Conservation (phyloP, 129 eudicot genomes). For the Pittosporum tobira region DNA sequence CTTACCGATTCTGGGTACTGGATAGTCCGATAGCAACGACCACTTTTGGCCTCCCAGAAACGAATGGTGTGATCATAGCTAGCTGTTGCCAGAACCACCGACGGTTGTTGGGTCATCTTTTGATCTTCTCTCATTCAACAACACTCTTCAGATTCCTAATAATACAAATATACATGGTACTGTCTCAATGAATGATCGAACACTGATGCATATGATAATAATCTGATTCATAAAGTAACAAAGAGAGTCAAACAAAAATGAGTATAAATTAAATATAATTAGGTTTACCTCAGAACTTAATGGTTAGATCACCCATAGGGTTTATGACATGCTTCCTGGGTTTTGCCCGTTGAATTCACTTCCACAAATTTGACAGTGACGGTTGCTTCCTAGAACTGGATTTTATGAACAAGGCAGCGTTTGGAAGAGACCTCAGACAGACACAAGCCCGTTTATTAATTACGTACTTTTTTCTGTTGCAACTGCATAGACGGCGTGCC, state of each 20-base stretch:
- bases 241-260: not conserved
- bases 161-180: too few relatives aligned
- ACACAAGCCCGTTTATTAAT: too few relatives aligned
- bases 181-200: not conserved
- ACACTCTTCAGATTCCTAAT: too few relatives aligned
- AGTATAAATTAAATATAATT: not conserved
- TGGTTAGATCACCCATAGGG: not conserved
- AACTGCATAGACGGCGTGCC: too few relatives aligned
- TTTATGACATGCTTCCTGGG: not conserved
- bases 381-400: too few relatives aligned
- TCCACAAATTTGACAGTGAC: not conserved
- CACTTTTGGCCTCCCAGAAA: conserved; percentile 96
- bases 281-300: not conserved
- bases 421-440: too few relatives aligned
- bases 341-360: too few relatives aligned
- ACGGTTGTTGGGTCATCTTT: conserved; percentile 79
- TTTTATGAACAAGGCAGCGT: too few relatives aligned
- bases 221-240: not conserved
- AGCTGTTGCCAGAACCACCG: conserved; percentile 89
- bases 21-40: conserved; percentile 84
- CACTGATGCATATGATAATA: not conserved
- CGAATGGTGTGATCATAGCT: conserved; percentile 98
- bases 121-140: conserved; percentile 4
- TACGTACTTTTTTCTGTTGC: too few relatives aligned
- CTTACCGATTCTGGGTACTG: conserved; percentile 97